A percentile compares a stretch with the other conserved stretches of the same genome.
Evolutionary conservation across 1,139 yeast species (phyloP).

Genomic region (Saccharomyces hybrid): DNA sequence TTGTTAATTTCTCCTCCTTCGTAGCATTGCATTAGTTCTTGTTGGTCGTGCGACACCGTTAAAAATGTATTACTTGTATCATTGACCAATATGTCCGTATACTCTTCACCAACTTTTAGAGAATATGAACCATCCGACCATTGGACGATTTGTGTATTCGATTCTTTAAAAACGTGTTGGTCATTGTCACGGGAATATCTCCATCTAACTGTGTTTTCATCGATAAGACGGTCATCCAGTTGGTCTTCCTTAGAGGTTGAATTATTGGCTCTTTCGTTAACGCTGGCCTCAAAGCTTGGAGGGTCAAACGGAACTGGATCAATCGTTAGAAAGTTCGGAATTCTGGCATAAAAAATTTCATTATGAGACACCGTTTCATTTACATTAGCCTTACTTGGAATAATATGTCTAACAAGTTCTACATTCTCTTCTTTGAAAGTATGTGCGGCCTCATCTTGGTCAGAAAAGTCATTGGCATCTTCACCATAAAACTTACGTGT

Average conservation of each 20-base stretch:
- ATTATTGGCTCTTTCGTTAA: constrained; percentile 34
- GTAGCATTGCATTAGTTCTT: constrained; percentile 57
- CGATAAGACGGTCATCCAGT: constrained; percentile 47
- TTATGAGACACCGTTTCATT: constrained; percentile 27
- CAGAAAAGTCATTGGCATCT: constrained; percentile 31
- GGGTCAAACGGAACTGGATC: constrained; percentile 89
- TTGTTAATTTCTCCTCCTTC: constrained; percentile 41
- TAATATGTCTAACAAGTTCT: constrained; percentile 61
- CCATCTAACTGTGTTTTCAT: constrained; percentile 88
- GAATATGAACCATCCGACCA: constrained; percentile 94
- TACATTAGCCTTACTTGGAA: constrained; percentile 43
- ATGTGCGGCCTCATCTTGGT: constrained; percentile 36
- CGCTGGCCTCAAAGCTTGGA: constrained; percentile 44
- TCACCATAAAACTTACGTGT: constrained; percentile 32
- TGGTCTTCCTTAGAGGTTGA: constrained; percentile 36
- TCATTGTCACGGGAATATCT: constrained; percentile 63
- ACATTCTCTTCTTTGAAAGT: constrained; percentile 48
- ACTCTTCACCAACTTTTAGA: constrained; percentile 77
- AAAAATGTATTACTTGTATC: constrained; percentile 68
- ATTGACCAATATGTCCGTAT: constrained; percentile 66
- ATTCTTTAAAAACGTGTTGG: constrained; percentile 65
- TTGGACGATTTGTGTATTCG: constrained; percentile 80
- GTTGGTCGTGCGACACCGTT: constrained; percentile 62
- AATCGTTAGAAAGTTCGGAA: constrained; percentile 75
- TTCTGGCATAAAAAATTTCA: constrained; percentile 51